Base-by-base conservation (phyloP, 2,329 filamentous ascomycete species). In the Ophiostoma fasciatum region DNA sequence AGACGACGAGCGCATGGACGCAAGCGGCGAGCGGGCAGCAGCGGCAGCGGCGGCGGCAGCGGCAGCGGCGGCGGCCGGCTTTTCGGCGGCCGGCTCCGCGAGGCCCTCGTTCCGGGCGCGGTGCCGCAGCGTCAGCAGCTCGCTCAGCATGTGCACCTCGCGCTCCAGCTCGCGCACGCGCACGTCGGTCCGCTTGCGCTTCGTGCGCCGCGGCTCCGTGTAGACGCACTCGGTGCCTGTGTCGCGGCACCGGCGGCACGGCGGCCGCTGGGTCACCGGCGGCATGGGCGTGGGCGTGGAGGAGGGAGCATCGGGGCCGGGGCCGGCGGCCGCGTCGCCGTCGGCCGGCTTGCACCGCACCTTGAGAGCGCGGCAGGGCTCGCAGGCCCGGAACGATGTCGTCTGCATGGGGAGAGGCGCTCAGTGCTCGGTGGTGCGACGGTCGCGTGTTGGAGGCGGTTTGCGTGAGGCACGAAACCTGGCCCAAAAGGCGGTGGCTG, bases 121-220 rank as follows among this genome's bases (percentile, higher is more conserved):
- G n/a, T 22, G 14, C 28, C 33, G 33, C 25, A 21, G 29, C 35
- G 13, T n/a, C 23, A 42, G 26, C 7, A 40, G 35, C 27, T 38
- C 41, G 32, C 23, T 30, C 30, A 93, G 60, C 40, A 80, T 70
- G 10, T 68, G 66, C 39, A 79, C 70, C 50, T 90, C 81, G 43
- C 87, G 68, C 57, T 96, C 87, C n/a, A 85, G 61, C 19, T 74
- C 71, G 39, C 83, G 76, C 28, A 92, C 57, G 47, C 77, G 85
- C 10, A 68, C 66, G 48, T 94, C 83, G 9, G 41, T 41, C 30
- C 41, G 35, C 25, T 43, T 43, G 21, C 41, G 35, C 28, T 38
- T 41, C 1, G 41, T 42, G 28, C 41, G 36, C 8, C 41, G 33
- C n/a, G 37, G 37, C 18, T 37, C 35, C 7, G 40, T 40, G 32